Evolutionary conservation across 2,329 filamentous ascomycete genomes (phyloP), one percentile per base, ranked within the genome.

Genomic region (Neofusicoccum ribis): DNA sequence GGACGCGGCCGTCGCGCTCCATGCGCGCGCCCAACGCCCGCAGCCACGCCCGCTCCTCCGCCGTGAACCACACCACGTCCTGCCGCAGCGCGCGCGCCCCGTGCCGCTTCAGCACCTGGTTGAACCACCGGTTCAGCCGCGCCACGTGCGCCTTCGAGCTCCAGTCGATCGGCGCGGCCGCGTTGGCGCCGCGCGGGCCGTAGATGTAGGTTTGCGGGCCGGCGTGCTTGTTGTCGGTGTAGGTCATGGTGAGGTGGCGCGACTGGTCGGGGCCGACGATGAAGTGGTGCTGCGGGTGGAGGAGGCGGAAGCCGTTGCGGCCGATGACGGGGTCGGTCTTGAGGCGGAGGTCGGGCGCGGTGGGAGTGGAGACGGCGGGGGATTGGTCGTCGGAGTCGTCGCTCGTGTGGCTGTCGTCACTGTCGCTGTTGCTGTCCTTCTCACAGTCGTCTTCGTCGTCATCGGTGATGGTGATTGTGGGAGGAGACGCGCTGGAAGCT

Each of bases 221-320:
- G 56, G 56, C 41, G 5, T 2, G 9, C 8, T n/a, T 23, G 39
- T 37, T 31, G 41, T 60, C 43, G 3, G 14, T 15, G 31, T 37
- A 60, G 31, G 8, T 15, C 27, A 60, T 20, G 20, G 56, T 47
- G 41, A 60, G 56, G 56, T 47, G 56, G 1, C 5, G 3, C 17
- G 27, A 14, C 3, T 60, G 56, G 56, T 60, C 54, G 7, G 23
- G 14, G 31, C 56, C 56, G 27, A 8, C 9, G 8, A 6, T 15
- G 56, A 60, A 60, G 56, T 7, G 15, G 56, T 46, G 56, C 12
- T 60, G 56, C 2, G 27, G 41, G 56, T 60, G 56, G 14, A 60
- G 56, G 14, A 60, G 56, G 41, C 41, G 41, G 56, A 60, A 60
- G 43, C 56, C 56, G 56, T 60, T 60, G 41, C 5, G 5, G 56